Percentiles rank a stretch among this genome's conserved stretches.
These are phyloP conservation scores for Musa beccarii DNA, from an alignment of 176 grass and related monocot genomes.

Conservation along the genomic window DNA sequence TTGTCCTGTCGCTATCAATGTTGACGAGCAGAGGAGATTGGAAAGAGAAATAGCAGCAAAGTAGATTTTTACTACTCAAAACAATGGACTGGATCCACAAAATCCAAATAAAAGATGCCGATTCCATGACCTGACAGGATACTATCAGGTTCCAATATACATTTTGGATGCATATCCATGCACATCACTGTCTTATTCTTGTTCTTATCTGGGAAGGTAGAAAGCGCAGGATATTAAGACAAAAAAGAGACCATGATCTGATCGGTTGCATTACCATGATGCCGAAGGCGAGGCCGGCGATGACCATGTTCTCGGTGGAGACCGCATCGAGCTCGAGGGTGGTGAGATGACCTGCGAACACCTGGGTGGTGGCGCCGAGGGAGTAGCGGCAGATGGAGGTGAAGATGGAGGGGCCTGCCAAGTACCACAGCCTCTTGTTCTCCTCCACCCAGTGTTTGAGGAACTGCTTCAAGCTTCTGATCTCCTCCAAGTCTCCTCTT, in stretches of 20 bases:
- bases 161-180: too few relatives aligned
- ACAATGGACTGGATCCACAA: too few relatives aligned
- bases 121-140: too few relatives aligned
- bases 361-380: slow-evolving; percentile 53
- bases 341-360: slow-evolving; percentile 72
- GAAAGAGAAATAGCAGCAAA: too few relatives aligned
- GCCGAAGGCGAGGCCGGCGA: slow-evolving; percentile 72
- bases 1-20: too few relatives aligned
- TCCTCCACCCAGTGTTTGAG: slow-evolving; percentile 30
- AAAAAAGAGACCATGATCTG: not conserved
- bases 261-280: slow-evolving; percentile 37
- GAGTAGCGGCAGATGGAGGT: slow-evolving; percentile 83
- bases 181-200: too few relatives aligned
- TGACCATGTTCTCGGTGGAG: slow-evolving; percentile 80
- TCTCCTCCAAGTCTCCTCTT: slow-evolving; percentile 51
- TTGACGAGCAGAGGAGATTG: too few relatives aligned
- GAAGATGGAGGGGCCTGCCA: slow-evolving; percentile 70
- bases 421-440: slow-evolving; percentile 62
- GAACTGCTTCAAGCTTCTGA: slow-evolving; percentile 39
- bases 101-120: too few relatives aligned
- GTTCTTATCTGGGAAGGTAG: not conserved
- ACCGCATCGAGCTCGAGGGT: slow-evolving; percentile 82
- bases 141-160: too few relatives aligned
- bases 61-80: too few relatives aligned
- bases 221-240: not conserved